Base-by-base conservation (phyloP, 495 filamentous ascomycete species). In the Daldinia vernicosa region DNA sequence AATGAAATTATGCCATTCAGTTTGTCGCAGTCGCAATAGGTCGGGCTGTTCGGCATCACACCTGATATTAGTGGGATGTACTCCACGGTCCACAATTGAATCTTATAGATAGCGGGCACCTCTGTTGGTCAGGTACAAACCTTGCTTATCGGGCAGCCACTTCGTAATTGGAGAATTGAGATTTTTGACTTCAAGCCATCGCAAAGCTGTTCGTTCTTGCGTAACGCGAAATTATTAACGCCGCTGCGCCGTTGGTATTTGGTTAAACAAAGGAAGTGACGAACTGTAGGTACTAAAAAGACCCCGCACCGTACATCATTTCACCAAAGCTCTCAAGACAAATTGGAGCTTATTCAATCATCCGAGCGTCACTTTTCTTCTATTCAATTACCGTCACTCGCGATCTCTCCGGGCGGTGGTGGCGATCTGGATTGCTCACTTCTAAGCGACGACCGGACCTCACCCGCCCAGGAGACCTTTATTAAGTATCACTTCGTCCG, bases 1-100 rank as follows among this genome's bases (percentile, higher is more conserved):
- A 17, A 52, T 35, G 7, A 30, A 26, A 27, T 27, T 28, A 51
- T 12, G 15, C 50, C 22, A 52, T 52, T 3, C 24, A 5, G 12
- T 28, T 28, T 4, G 11, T 27, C 5, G 30, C 53, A 55, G n/a
- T 55, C 27, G 53, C 54, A 57, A 22, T 37, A 57, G 7, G 28
- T 19, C 32, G 32, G 54, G 6, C 32, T 57, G 30, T 19, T 37
- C 54, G 54, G 30, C 54, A 39, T 57, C 54, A 57, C 60, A 60
- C 37, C 67, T 60, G 60, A 60, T 69, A 11, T 22, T 64, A 60
- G 27, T 39, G 39, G 61, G 63, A 64, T 70, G 67, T 64, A 70
- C 67, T 63, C 67, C 68, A 71, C 68, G 58, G 43, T 63, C 67
- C 68, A 71, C 68, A 63, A 35, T 51, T 39, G 22, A 65, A 69